Evolutionary conservation across 192 early-diverging fungal species (phyloP), one percentile per base, ranked within the genome.

Genomic region (Coemansia sp.): DNA sequence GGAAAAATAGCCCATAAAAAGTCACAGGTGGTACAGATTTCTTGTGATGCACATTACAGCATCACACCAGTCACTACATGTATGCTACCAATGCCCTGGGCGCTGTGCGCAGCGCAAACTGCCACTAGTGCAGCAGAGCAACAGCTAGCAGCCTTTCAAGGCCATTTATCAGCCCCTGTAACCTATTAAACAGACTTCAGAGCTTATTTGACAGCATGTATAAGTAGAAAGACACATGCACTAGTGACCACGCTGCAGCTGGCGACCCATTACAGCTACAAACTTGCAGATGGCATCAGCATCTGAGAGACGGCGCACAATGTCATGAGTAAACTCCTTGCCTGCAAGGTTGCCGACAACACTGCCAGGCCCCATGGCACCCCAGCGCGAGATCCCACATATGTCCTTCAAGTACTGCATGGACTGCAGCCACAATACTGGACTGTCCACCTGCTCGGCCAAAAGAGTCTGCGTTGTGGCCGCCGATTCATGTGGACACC

Each of bases 371-470:
- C 93, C 96, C 70, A 94, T 78, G 1, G 87, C 88, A 52, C 95
- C 83, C 85, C 91, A 98, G 64, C 93, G 90, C 48, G 89, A 77
- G 40, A 95, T 86, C 58, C 87, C 89, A 59, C 88, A 88, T 37
- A 23, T 49, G 59, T 88, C 83, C 57, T 91, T 92, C 48, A 91
- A 87, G 62, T 87, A 91, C 50, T 86, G 83, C 61, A 94, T 87
- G 53, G 90, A 92, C 46, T 88, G 84, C 37, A 91, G 87, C 96
- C 96, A 98, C 56, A 93, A 87, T 10, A 96, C 91, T 2, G 94
- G 91, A 10, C 86, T 80, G 58, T 89, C 91, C 5, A 95, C 90
- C 68, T 96, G 94, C 59, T 80, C 67, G 5, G 87, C 87, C 19
- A 98, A 75, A 31, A 91, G 72, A 12, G 71, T 66, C 34, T 86